Evolutionary conservation across 192 early-diverging fungal species (phyloP), one percentile per base, ranked within the genome.

Genomic region (Coemansia sp.): DNA sequence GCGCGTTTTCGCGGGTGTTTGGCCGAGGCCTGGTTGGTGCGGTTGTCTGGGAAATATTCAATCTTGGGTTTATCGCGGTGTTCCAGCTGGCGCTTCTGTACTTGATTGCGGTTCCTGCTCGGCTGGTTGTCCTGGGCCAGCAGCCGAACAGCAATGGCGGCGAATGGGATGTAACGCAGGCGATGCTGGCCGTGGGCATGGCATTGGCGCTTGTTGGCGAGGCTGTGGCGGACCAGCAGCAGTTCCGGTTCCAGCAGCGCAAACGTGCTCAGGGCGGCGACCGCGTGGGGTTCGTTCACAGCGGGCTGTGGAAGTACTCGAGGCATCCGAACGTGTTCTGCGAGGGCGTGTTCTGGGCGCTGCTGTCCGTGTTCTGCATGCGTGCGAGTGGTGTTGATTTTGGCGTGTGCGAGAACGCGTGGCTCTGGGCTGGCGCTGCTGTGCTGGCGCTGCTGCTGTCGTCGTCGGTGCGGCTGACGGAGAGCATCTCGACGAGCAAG

Each of bases 251-350:
- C 77, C 89, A 91, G 61, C 84, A 86, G 65, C 54, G 68, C 32
- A 88, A 87, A 57, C 45, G 56, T 28, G 22, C 22, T 28, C 22
- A 28, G n/a, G 55, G 9, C n/a, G n/a, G 5, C 83, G 86, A 91
- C 51, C 74, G 76, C 14, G 69, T 77, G 32, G 18, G 93, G 1
- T 98, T 95, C 79, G 82, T 88, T 45, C 88, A 86, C 38, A 59
- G 81, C 5, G 96, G 95, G 8, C 63, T 95, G 61, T 98, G 90
- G 72, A 61, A 73, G 15, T 93, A 82, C 68, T 87, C 84, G 34
- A 85, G 96, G 18, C 96, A 98, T 66, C 90, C 93, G 51, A 95
- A 96, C 75, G 93, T 93, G 71, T 90, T 92, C 60, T 89, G 88
- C 70, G 96, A 96, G 66, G 87, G 87, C 68, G 73, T 74, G 18